A percentile compares a stretch with the other conserved stretches of the same genome.
phyloP scores from a whole-genome alignment of 768 basidiomycete genomes.

The Boletus patriciae region DNA sequence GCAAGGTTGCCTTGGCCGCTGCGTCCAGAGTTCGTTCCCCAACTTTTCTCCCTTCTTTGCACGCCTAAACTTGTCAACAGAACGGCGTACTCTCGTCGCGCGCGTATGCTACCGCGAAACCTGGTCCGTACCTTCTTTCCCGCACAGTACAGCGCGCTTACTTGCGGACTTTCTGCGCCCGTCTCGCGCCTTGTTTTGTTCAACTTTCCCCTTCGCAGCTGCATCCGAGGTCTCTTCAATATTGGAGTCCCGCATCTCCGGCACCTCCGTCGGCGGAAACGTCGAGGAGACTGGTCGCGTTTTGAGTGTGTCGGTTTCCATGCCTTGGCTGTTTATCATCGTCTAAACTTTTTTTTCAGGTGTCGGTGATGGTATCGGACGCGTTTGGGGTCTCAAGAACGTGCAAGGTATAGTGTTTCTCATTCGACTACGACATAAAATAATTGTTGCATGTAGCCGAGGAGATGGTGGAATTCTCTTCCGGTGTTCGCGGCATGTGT shows the following conservation, averaged over 20 bases:
- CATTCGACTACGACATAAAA: neutral
- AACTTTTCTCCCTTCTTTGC: slow-evolving; percentile 13
- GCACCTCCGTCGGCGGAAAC: slow-evolving; percentile 85
- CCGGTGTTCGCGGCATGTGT: slow-evolving; percentile 99
- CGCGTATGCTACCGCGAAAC: slow-evolving; percentile 96
- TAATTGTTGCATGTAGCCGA: slow-evolving; percentile 59
- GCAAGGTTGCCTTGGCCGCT: slow-evolving; percentile 72
- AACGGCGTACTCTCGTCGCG: slow-evolving; percentile 58
- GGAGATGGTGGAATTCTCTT: slow-evolving; percentile 99
- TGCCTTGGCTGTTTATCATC: neutral
- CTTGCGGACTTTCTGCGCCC: slow-evolving; percentile 11
- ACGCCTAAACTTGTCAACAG: slow-evolving; percentile 25
- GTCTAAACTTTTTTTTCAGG: slow-evolving; percentile 46
- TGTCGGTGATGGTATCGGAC: slow-evolving; percentile 99
- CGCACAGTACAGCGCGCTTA: slow-evolving; percentile 6
- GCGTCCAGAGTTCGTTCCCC: slow-evolving; percentile 53
- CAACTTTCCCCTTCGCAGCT: slow-evolving; percentile 54
- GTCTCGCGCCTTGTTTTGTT: slow-evolving; percentile 7
- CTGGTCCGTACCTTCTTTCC: slow-evolving; percentile 58
- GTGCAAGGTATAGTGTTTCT: slow-evolving; percentile 74
- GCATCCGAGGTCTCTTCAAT: slow-evolving; percentile 99
- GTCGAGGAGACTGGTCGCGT: slow-evolving; percentile 99
- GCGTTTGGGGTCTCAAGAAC: slow-evolving; percentile 98
- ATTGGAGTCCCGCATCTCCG: slow-evolving; percentile 97
- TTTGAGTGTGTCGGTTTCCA: slow-evolving; percentile 65